Base-by-base conservation (phyloP, 768 basidiomycete genomes). In the Kwoniella sp. region DNA sequence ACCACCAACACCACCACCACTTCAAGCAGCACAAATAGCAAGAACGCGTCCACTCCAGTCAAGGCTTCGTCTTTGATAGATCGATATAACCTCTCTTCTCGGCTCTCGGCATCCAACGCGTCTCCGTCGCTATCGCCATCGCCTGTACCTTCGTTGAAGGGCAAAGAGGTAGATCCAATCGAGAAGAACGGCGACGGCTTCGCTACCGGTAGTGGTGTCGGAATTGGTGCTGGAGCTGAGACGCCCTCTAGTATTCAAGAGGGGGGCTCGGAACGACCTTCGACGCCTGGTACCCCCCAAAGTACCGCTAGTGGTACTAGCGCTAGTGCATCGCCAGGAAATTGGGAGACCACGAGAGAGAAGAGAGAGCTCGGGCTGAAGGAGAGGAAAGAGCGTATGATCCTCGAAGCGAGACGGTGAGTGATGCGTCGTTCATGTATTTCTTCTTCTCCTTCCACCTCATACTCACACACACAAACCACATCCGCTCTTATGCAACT, bases 311-410 rank as follows among this genome's bases (percentile, higher is more conserved):
- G 41, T 17, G 17, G 34, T 5, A 13, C 34, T 34, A 34, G 34
- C 13, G 34, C 11, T 45, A 53, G n/a, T n/a, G n/a, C n/a, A n/a
- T n/a, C n/a, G n/a, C n/a, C 41, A 26, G 63, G 59, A 20, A 75
- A 76, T 47, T 79, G 77, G 80, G 78, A 71, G 23, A 69, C 70
- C 53, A 74, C 74, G 53, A 68, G 62, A 51, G 76, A 78, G 64
- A 70, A 68, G 59, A 59, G 78, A 47, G 76, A 78, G 67, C 54
- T 61, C 51, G 73, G 67, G 11, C 59, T 81, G 65, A 75, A 59
- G 63, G 73, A 76, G 66, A 65, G 79, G 63, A 81, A 81, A 61
- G 80, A 79, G 69, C 55, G 65, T 58, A 75, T 81, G 77, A 73
- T 81, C 26, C 63, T 81, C 20, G 77, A 78, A 57, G 79, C 79